phyloP scores from a whole-genome alignment of 306 rosid species.

The Malus orientalis region DNA sequence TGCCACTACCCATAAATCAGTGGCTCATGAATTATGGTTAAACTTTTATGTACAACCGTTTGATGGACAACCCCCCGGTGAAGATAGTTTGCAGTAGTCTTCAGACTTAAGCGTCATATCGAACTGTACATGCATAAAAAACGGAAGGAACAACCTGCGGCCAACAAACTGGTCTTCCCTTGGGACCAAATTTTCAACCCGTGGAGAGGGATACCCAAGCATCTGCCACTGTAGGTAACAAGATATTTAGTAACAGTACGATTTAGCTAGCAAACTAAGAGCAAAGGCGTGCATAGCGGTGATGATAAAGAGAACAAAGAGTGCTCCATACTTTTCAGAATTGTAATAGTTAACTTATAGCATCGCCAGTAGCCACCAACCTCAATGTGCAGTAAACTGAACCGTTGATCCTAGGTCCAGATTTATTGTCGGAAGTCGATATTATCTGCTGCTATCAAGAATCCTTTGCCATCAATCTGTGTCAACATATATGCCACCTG shows the following conservation, averaged over 20 bases:
- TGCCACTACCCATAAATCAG: constrained; percentile 11
- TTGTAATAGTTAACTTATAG: too few species aligned
- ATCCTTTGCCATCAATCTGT: neutral
- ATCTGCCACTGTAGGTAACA: neutral
- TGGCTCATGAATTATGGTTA: constrained; percentile 9
- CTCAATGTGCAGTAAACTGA: neutral
- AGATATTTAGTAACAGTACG: neutral
- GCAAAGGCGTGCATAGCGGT: neutral
- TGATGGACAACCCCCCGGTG: neutral
- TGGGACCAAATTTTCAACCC: neutral
- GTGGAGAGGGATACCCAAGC: neutral
- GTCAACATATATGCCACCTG: neutral
- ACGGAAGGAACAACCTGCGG: neutral
- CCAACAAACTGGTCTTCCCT: constrained; percentile 13
- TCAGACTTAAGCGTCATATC: constrained; percentile 1
- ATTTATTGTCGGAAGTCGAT: neutral
- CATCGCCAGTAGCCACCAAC: neutral
- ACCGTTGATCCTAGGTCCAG: neutral
- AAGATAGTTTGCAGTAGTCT: constrained; percentile 6
- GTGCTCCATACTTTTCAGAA: neutral
- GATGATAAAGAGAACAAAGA: neutral
- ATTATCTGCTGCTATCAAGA: neutral
- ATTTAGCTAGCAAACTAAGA: neutral
- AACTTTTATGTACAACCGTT: constrained; percentile 23
- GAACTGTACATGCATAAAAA: constrained; percentile 27